These are phyloP conservation scores for Colletotrichum costaricense DNA, from an alignment of 2,329 filamentous ascomycete genomes.

Conservation along the genomic window DNA sequence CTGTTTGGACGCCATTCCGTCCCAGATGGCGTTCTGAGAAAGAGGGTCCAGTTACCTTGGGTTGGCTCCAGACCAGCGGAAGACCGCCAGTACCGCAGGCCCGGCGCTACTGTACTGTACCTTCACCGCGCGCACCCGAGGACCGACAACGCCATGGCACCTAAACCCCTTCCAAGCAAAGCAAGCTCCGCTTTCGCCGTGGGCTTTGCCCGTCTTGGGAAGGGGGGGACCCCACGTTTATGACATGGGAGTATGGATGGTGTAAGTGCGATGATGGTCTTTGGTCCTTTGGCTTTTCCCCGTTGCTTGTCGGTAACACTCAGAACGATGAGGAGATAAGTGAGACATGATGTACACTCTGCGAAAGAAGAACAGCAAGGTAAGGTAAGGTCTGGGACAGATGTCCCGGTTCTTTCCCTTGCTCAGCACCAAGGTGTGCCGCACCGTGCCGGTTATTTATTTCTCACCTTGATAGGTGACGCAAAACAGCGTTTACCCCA, in stretches of 20 bases:
- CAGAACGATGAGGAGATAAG: background rate
- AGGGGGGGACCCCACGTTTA: background rate
- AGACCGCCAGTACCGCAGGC: background rate
- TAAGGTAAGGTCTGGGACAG: no score
- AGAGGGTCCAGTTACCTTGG: background rate
- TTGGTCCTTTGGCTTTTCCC: background rate
- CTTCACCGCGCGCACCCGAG: background rate
- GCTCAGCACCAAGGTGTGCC: background rate
- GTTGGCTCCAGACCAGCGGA: background rate
- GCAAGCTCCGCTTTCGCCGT: background rate
- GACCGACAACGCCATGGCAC: background rate
- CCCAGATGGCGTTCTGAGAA: slow-evolving; percentile 5
- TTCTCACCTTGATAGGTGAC: no score
- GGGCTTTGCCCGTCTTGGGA: background rate
- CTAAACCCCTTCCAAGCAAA: background rate
- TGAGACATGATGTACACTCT: no score
- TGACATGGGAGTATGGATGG: background rate
- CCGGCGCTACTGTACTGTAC: slow-evolving; percentile 3
- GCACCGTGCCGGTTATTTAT: background rate
- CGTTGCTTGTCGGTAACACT: background rate
- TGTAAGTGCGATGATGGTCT: background rate
- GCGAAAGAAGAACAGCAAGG: no score
- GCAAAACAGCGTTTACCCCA: slow-evolving; percentile 5
- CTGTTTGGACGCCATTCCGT: slow-evolving; percentile 12
- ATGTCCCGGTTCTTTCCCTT: background rate